A percentile compares a stretch with the other conserved stretches of the same genome.
These are phyloP conservation scores for Myxozyma nipponensis DNA, from an alignment of 805 yeast species.

Conservation along the genomic window DNA sequence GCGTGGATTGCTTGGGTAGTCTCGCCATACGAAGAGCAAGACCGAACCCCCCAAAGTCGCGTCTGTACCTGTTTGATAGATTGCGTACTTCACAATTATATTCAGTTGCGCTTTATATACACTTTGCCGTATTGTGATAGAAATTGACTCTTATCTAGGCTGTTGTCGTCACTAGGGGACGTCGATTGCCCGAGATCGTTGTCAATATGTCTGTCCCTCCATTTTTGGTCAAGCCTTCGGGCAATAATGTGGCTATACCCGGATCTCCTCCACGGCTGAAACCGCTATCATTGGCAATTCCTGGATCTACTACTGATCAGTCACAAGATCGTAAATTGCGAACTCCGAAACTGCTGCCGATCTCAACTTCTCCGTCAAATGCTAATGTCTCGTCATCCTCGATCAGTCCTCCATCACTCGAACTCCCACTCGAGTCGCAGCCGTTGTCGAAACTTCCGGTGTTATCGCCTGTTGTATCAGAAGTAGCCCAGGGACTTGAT, in stretches of 20 bases:
- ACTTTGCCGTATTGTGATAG: neutral
- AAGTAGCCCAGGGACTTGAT: neutral
- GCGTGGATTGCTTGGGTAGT: neutral
- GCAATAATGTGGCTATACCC: slow-evolving; percentile 3
- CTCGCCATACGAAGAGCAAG: too few species aligned
- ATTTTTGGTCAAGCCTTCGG: slow-evolving; percentile 15
- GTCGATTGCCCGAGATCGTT: neutral
- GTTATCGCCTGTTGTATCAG: neutral
- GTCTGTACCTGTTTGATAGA: neutral
- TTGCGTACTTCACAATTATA: neutral
- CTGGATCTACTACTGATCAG: slow-evolving; percentile 7
- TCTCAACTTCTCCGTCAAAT: neutral
- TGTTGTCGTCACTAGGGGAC: too few species aligned
- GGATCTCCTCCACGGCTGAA: slow-evolving; percentile 14
- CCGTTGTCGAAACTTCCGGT: neutral
- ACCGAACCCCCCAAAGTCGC: neutral
- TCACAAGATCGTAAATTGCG: slow-evolving; percentile 4
- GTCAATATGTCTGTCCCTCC: slow-evolving; percentile 19
- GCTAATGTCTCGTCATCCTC: neutral
- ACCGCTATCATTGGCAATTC: slow-evolving; percentile 19
- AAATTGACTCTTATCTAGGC: too few species aligned
- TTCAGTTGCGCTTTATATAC: neutral
- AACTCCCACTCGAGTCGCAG: neutral
- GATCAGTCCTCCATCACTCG: neutral
- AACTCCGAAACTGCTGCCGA: neutral